A percentile compares a stretch with the other conserved stretches of the same genome.
Evolutionary conservation across 2,329 filamentous ascomycete species (phyloP).

Genomic region (Nothophoma quercina): DNA sequence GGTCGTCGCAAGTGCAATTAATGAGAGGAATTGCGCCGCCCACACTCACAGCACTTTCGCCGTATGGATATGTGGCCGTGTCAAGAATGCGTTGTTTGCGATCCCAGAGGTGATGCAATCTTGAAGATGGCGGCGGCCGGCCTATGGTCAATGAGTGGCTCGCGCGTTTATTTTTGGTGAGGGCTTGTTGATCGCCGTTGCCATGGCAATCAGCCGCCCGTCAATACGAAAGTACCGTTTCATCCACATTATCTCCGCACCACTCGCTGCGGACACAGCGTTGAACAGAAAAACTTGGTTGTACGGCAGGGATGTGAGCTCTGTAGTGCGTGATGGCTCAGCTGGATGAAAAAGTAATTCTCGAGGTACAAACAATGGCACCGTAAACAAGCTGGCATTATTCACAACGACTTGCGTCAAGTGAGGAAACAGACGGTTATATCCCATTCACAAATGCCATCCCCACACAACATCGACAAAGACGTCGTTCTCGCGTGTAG

Average conservation of each 20-base stretch:
- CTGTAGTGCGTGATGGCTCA: not conserved
- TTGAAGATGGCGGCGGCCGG: constrained; percentile 8
- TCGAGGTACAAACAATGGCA: not conserved
- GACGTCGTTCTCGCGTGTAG: constrained; percentile 6
- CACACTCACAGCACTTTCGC: constrained; percentile 13
- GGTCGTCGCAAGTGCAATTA: constrained; percentile 18
- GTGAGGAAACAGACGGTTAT: not conserved
- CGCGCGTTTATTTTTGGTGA: constrained; percentile 18
- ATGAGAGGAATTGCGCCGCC: constrained; percentile 16
- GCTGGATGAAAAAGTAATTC: not conserved
- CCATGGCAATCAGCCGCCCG: constrained; percentile 7
- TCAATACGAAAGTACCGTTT: constrained; percentile 14
- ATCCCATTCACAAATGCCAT: constrained; percentile 9
- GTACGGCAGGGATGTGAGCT: constrained; percentile 15
- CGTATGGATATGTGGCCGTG: constrained; percentile 8
- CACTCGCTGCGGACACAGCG: constrained; percentile 12
- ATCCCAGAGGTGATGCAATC: constrained; percentile 16
- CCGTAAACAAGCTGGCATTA: not conserved
- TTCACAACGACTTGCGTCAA: not conserved
- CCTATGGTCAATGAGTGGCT: constrained; percentile 8
- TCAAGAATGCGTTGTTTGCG: constrained; percentile 15
- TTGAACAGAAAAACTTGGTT: constrained; percentile 17
- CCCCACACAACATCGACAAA: constrained; percentile 1
- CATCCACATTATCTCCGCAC: constrained; percentile 15
- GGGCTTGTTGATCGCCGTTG: constrained; percentile 13